Evolutionary conservation across 2,329 filamentous ascomycete genomes (phyloP), one percentile per base, ranked within the genome.

Genomic region (Nothophoma quercina): DNA sequence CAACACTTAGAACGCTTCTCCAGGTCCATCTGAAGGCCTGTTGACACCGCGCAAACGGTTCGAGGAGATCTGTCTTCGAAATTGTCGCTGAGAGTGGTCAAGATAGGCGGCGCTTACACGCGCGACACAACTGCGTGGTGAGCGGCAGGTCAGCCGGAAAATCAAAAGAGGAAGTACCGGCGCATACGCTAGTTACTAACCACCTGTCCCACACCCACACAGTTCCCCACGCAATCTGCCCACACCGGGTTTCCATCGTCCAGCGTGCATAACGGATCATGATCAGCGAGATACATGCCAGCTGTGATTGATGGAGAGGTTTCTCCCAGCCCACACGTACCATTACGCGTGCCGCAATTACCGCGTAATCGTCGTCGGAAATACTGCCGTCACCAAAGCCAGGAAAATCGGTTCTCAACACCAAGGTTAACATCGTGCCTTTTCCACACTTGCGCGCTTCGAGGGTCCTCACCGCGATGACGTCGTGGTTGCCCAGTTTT

Each of bases 401-500:
- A 48, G 10, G 23, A 49, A 45, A 16, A n/a, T n/a, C n/a, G n/a
- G n/a, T n/a, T n/a, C 12, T 32, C 34, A 55, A 43, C 43, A 53
- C 50, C 43, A 53, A 39, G 35, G 28, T 53, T 47, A 36, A 35
- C 34, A 25, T 45, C 25, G 16, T 30, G 29, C 8, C 29, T 22
- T n/a, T 34, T n/a, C 22, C 39, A 33, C 51, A 36, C 45, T 50
- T 48, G 43, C 30, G 16, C 51, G 41, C 30, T 35, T 36, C 23
- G 25, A 55, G 51, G 18, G 2, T 45, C 25, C 39, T 42, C 25
- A 40, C 48, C 29, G 46, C 35, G 21, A 62, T 62, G 59, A 60
- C 59, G 57, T 62, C 59, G 48, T 51, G 36, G 49, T 34, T 34
- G 35, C 44, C 55, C 55, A 45, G 28, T 32, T 39, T 21, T 29